Evolutionary conservation across 2,329 filamentous ascomycete species (phyloP), one percentile per base, ranked within the genome.

Genomic region (Thelonectria olida): DNA sequence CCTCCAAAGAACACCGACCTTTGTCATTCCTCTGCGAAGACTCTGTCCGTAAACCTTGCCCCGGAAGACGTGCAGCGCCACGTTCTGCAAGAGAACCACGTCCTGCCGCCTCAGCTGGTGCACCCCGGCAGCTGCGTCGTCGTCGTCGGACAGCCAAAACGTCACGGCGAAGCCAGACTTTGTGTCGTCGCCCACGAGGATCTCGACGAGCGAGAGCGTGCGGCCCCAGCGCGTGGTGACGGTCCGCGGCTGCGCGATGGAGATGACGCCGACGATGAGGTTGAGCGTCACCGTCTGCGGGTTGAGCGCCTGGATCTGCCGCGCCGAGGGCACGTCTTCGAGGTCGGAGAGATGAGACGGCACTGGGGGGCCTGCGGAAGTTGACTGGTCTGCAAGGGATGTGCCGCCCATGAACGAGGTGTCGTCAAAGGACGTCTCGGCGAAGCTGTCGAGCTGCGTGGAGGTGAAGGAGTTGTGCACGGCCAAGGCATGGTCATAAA

Each of bases 141-240:
- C 39, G 69, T 71, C 66, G 27, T 73, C 73, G 8, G 84, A 78
- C 2, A 97, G 80, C 95, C 95, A 98, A 74, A 97, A 93, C 3
- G 91, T 94, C 56, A 97, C 82, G 25, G 84, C 87, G 77, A 97
- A 97, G 2, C 90, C 91, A 0, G 92, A 87, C 65, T 84, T 87
- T 0, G 93, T 97, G 52, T 97, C 92, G 74, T 98, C 95, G 5
- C 92, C 94, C 1, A 97, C 88, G 1, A 94, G 81, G 2, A 96
- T 76, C 75, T 97, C 93, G 39, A 95, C 80, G 3, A 97, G 82
- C 6, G 91, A 85, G 52, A 90, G 82, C 7, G 82, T 81, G 10
- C 79, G 77, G 23, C 89, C 86, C 79, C 85, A 89, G 38, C 86
- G 84, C 0, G 93, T 92, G 27, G 81, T 85, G 19, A 97, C 87